Base-by-base conservation (phyloP, 176 grass and related monocot genomes). In the Elaeis guineensis region DNA sequence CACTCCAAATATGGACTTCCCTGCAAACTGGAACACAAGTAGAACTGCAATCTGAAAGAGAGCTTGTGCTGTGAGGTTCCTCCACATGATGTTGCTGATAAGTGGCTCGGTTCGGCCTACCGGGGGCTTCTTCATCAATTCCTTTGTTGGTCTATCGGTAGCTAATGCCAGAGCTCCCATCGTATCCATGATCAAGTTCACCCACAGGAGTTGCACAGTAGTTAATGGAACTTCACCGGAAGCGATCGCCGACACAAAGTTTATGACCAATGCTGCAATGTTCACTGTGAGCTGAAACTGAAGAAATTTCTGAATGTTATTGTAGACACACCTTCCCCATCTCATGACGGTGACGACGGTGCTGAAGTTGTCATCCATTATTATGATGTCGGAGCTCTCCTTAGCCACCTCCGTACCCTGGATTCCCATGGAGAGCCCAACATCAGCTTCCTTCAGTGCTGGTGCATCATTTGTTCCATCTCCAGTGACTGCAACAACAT, bases 271-370 rank as follows among this genome's bases (percentile, higher is more conserved):
- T 0, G 85, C 90, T 0, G 82, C 75, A 0, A 95, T 72, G 68
- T 95, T 95, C 7, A 95, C 90, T 3, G 90, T 95, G 17, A 95
- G 77, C 75, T 95, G 90, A 71, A 95, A 95, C 66, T 89, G 85
- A 25, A 89, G 73, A 59, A 95, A 89, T 52, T 95, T 89, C 69
- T 95, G 85, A 29, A 95, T 85, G 63, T 83, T 95, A 65, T 72
- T 80, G 90, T 75, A 85, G 16, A 95, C 82, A 64, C 90, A 86
- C 61, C 90, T 80, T 15, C 90, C 90, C 90, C 90, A 95, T 16
- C 82, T 72, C 5, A 75, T 89, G 48, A 81, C 84, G 0, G 77
- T 87, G 19, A 90, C 80, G 66, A 90, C 91, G 2, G 86, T 96
- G 54, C 71, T 77, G 50, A 90, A 90, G 71, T 96, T 90, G 72